Base-by-base conservation (phyloP, 352 stramenopile species). In the Phytopythium chamaehyphon region DNA sequence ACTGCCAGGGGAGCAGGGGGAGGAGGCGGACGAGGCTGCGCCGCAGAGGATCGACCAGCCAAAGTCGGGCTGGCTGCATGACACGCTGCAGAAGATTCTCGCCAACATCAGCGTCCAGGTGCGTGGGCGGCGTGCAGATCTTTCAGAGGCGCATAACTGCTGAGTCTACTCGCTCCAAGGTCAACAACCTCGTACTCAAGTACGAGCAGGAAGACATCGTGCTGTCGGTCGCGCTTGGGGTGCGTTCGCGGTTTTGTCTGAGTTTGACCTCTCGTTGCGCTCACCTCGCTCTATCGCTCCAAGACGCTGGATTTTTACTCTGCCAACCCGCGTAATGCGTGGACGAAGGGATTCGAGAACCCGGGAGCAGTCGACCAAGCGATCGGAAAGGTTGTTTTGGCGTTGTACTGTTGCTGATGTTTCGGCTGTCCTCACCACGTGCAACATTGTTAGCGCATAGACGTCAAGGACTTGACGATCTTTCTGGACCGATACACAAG, bases 171-270 rank as follows among this genome's bases (percentile, higher is more conserved):
- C n/a, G n/a, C n/a, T n/a, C n/a, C n/a, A n/a, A 93, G 65, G 61
- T 94, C 36, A 93, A 93, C 56, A 95, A 95, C 50, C 76, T 95
- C 19, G 84, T 95, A 24, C 73, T 95, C 33, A 95, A 95, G 56
- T 95, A 93, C 53, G 82, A 95, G 46, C 73, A 95, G 57, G 81
- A 90, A 39, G 80, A 93, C 47, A 82, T 95, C 33, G 84, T 95
- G 15, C 73, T 95, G 5, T 95, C 84, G 1, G 69, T 92, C 28
- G 82, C 84, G 15, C 69, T 95, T 23, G 84, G 84, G 53, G 83
- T 94, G 62, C 47, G 68, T 58, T 33, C 18, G 28, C 23, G n/a
- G 36, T 16, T 35, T 16, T 31, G 19, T n/a, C 11, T 22, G 11
- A 51, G n/a, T 21, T 44, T n/a, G n/a, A n/a, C n/a, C n/a, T n/a